Percentiles rank a stretch among this genome's conserved stretches.
phyloP scores from a whole-genome alignment of 495 filamentous ascomycete species.

The Chaetomidium leptoderma region DNA sequence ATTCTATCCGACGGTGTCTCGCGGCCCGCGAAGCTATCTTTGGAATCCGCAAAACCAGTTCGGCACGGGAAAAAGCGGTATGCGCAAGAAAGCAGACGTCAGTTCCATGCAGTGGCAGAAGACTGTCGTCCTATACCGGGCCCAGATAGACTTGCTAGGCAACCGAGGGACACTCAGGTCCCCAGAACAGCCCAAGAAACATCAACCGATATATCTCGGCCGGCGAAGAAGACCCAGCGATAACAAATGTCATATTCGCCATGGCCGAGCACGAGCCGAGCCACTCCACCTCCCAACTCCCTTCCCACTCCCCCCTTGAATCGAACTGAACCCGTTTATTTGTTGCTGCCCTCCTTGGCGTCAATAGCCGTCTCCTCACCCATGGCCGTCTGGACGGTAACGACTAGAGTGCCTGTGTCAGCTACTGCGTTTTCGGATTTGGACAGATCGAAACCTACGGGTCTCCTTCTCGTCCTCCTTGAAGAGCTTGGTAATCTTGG shows the following conservation, averaged over 20 bases:
- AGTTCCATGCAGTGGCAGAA: constrained; percentile 26
- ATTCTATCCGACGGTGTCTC: constrained; percentile 33
- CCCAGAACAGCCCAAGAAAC: constrained; percentile 27
- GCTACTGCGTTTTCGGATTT: neutral
- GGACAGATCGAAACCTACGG: constrained; percentile 58
- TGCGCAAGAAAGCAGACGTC: constrained; percentile 31
- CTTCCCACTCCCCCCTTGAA: constrained; percentile 4
- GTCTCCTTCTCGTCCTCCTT: constrained; percentile 60
- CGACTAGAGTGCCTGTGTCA: constrained; percentile 52
- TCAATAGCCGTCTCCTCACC: constrained; percentile 89
- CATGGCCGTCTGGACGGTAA: constrained; percentile 92
- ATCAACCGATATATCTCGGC: constrained; percentile 25
- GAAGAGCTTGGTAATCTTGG: constrained; percentile 75
- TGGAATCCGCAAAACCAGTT: constrained; percentile 25
- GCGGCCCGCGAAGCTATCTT: constrained; percentile 30
- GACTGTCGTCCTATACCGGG: constrained; percentile 19
- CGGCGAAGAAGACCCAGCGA: constrained; percentile 17
- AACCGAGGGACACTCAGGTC: constrained; percentile 19
- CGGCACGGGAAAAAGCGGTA: constrained; percentile 15
- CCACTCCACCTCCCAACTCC: constrained; percentile 14
- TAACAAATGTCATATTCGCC: constrained; percentile 16
- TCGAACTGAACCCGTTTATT: constrained; percentile 23
- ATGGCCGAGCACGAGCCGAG: constrained; percentile 16
- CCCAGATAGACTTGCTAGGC: constrained; percentile 21
- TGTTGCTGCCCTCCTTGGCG: constrained; percentile 75